Evolutionary conservation across 108 stramenopile genomes (phyloP).

Genomic region (Parietichytrium sp.): DNA sequence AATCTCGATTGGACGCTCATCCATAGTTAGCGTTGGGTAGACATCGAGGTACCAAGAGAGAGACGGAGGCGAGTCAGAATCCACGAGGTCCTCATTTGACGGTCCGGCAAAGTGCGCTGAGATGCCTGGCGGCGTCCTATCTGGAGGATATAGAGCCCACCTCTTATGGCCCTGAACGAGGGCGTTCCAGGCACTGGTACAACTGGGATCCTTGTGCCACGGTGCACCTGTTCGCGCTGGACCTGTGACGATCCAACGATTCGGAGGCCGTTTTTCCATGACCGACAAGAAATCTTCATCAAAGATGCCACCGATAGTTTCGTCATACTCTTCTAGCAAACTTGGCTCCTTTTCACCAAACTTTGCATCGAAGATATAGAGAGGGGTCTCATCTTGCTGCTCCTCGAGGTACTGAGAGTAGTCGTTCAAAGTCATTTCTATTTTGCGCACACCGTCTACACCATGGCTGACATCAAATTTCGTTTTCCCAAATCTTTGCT

Average conservation of each 20-base stretch:
- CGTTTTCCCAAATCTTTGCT: neutral
- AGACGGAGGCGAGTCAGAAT: constrained; percentile 79
- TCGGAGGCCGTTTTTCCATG: constrained; percentile 83
- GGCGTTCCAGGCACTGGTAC: constrained; percentile 96
- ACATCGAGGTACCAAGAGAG: constrained; percentile 85
- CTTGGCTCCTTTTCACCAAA: constrained; percentile 75
- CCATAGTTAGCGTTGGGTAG: constrained; percentile 44
- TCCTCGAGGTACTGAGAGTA: constrained; percentile 75
- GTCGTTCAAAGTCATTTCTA: constrained; percentile 81
- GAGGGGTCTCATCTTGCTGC: constrained; percentile 87
- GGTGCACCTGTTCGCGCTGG: constrained; percentile 85
- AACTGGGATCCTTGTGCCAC: constrained; percentile 93
- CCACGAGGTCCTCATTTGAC: constrained; percentile 63
- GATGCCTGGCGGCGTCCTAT: constrained; percentile 73
- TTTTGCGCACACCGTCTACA: constrained; percentile 72
- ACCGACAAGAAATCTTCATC: constrained; percentile 82
- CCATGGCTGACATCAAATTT: neutral
- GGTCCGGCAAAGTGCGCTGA: constrained; percentile 52
- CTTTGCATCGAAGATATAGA: constrained; percentile 92
- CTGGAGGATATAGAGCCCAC: constrained; percentile 96
- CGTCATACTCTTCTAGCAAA: constrained; percentile 40
- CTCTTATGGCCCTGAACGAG: constrained; percentile 83
- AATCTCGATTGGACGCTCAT: constrained; percentile 72
- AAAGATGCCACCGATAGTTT: constrained; percentile 79
- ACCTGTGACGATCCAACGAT: constrained; percentile 92